phyloP scores from a whole-genome alignment of 2,329 filamentous ascomycete species.

The Calonectria pauciramosa region DNA sequence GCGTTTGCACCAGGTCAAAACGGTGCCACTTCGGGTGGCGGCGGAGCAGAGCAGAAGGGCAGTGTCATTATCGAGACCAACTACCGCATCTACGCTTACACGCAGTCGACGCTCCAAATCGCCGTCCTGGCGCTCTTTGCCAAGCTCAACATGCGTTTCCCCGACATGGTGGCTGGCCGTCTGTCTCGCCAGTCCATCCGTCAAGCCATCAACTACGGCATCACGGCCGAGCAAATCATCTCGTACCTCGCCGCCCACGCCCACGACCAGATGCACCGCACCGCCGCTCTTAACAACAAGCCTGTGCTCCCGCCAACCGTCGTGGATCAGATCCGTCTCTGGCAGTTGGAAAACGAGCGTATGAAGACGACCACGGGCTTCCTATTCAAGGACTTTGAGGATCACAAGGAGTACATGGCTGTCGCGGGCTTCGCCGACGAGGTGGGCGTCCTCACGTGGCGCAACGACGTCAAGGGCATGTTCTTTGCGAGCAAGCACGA shows the following conservation, averaged over 20 bases:
- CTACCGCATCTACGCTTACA: conserved; percentile 97
- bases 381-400: conserved; percentile 89
- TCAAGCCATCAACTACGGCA: conserved; percentile 88
- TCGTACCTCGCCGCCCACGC: conserved; percentile 92
- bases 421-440: conserved; percentile 87
- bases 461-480: conserved; percentile 81
- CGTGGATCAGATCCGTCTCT: conserved; percentile 95
- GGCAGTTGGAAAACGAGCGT: conserved; percentile 97
- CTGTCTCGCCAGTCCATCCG: conserved; percentile 91
- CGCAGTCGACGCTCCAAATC: conserved; percentile 92
- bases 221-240: conserved; percentile 96
- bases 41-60: conserved; percentile 69
- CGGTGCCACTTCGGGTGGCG: conserved; percentile 48
- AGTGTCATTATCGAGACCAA: conserved; percentile 98
- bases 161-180: conserved; percentile 93
- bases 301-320: conserved; percentile 94
- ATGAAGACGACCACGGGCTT: conserved; percentile 89
- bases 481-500: conserved; percentile 96
- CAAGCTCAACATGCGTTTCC: conserved; percentile 89
- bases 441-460: conserved; percentile 91
- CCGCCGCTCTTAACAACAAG: conserved; percentile 67
- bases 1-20: conserved; percentile 54
- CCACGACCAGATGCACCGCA: conserved; percentile 91
- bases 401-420: conserved; percentile 76
- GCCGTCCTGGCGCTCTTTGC: conserved; percentile 93